phyloP scores from a whole-genome alignment of 169 alveolate genomes.

The Plasmodium berghei region DNA sequence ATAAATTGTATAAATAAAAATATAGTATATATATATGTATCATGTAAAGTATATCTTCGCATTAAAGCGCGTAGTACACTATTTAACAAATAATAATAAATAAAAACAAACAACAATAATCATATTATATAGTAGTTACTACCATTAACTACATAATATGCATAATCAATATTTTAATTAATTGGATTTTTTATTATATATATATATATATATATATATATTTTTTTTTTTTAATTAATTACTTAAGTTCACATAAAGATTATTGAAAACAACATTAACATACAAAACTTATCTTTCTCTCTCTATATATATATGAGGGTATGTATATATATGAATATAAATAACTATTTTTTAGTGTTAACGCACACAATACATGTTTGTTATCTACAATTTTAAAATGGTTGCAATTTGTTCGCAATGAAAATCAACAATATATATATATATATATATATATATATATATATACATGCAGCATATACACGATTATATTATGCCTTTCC shows the following conservation, averaged over 20 bases:
- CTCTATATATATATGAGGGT: background rate
- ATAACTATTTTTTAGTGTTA: background rate
- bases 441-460: background rate
- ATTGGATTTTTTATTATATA: background rate
- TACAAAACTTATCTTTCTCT: background rate
- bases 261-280: background rate
- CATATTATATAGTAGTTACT: background rate
- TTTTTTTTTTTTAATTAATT: no score
- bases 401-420: conserved; percentile 3
- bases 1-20: no score
- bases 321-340: background rate
- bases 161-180: background rate
- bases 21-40: no score
- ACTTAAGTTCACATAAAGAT: background rate
- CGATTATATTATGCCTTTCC: background rate
- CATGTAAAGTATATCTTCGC: no score
- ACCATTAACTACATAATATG: conserved; percentile 2
- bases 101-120: conserved; percentile 1
- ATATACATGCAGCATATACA: background rate
- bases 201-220: no score
- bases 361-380: background rate
- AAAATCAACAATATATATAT: background rate
- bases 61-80: no score
- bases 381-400: background rate
- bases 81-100: no score